Evolutionary conservation across 2,329 filamentous ascomycete genomes (phyloP), one percentile per base, ranked within the genome.

Genomic region (Ophiostoma piceae): DNA sequence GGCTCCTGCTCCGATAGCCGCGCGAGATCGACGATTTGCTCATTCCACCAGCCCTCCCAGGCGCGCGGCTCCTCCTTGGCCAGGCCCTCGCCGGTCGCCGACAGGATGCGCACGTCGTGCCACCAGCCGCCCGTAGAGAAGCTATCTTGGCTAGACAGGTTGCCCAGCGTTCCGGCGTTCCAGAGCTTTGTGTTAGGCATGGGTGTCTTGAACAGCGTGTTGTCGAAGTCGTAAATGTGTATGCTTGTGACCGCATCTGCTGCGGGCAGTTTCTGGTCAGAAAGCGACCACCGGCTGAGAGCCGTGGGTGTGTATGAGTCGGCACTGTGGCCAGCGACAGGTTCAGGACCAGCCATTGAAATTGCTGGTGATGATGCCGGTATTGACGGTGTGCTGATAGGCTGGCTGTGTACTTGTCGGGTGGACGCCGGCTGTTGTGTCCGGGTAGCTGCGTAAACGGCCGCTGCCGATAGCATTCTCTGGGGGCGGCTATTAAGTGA

Each of bases 191-290:
- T 87, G 76, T 97, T 98, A 1, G 95, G 95, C 1, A 97, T 82
- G 6, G 95, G 95, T 16, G 92, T 96, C 75, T 90, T 88, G 82
- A 99, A 99, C 67, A 99, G 82, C 51, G 94, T 98, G 77, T 99
- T 98, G 80, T 99, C 95, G 79, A 98, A 99, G 79, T 99, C 95
- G 81, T 98, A 98, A 74, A 99, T 86, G 77, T 98, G 94, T 68
- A 99, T 88, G 9, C 88, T 82, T 77, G 87, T 92, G 79, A 98
- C 90, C 69, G 87, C 83, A 60, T 90, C 83, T 12, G 88, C 84
- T 41, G 87, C 85, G 86, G 73, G 66, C 7, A 69, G 83, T 72
- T 89, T 85, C 76, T 87, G 90, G 76, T 88, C 88, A 72, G 89
- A 82, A 74, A 93, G 88, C 57, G 92, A 96, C 94, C 94, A 97